These are phyloP conservation scores for Vitis hybrid DNA, from an alignment of 177 flowering plant species.

Conservation along the genomic window DNA sequence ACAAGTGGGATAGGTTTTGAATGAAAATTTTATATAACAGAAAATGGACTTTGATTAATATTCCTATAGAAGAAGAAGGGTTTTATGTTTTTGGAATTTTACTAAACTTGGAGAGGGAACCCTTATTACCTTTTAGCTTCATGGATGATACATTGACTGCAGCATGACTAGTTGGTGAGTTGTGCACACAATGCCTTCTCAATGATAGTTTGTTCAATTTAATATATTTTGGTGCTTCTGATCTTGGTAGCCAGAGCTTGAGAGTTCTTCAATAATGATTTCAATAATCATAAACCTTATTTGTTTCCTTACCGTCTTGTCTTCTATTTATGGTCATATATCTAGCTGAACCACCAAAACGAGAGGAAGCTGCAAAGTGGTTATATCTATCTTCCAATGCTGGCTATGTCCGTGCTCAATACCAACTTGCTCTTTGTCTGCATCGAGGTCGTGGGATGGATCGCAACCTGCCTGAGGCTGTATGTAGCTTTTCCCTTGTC, in stretches of 20 bases:
- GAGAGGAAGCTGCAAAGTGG: slow-evolving; percentile 74
- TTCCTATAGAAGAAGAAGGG: no score
- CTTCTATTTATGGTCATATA: slow-evolving; percentile 1
- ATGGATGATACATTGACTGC: no score
- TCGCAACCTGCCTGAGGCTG: slow-evolving; percentile 60
- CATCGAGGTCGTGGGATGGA: slow-evolving; percentile 74
- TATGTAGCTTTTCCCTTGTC: slow-evolving; percentile 31
- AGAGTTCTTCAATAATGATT: no score
- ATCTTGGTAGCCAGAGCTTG: neutral
- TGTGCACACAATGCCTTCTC: neutral
- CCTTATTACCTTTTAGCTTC: no score
- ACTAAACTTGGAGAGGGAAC: no score
- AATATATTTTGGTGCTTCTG: neutral
- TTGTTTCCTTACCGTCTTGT: neutral
- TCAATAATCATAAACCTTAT: no score
- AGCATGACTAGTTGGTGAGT: neutral
- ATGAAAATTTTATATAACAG: no score
- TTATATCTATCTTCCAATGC: slow-evolving; percentile 51
- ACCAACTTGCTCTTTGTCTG: slow-evolving; percentile 88
- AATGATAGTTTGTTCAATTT: neutral
- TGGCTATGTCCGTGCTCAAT: slow-evolving; percentile 86
- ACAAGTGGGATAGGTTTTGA: no score
- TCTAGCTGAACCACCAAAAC: slow-evolving; percentile 69
- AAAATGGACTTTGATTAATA: no score
- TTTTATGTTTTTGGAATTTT: no score